Base-by-base conservation (phyloP, 805 yeast species). In the Candida stauntonica region DNA sequence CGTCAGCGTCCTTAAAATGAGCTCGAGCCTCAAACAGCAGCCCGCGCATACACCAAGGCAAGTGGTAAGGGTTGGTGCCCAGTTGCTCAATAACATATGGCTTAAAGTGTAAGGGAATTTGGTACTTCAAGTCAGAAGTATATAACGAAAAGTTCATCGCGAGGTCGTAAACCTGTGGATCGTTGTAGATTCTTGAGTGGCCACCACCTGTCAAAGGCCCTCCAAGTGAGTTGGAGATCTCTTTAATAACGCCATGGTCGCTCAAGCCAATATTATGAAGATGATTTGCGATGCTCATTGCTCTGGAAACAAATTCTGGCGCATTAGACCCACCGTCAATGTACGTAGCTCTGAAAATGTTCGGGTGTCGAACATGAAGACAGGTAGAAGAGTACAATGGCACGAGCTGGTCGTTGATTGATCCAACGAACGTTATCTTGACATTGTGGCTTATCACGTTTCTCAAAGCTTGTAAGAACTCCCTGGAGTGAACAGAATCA, bases 141-240 rank as follows among this genome's bases (percentile, higher is more conserved):
- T 84, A 88, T 17, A 89, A 61, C 2, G 86, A 75, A 55, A 84
- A 81, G 42, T 79, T 72, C 29, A 89, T 53, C 0, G 93, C 96
- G 44, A 86, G 57, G 47, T 80, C 86, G 57, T 91, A 91, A 1
- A 93, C 98, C 39, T 79, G 75, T 4, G 80, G 77, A 47, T 86
- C 95, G 51, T 85, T 83, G 60, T 91, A 91, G 19, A 93, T 79
- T 46, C 75, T 81, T 0, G 97, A 88, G 58, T 91, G 99, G 0
- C 99, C 99, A 7, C 93, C 89, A 3, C 97, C 96, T 0, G 96
- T 91, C 37, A 93, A 66, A 1, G 96, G 84, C 0, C 99, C 99
- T 0, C 94, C 93, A 45, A 84, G 61, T 0, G 86, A 72, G 29
- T 70, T 73, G 39, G 96, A 86, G 30, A 91, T 72, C 56, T 93